Evolutionary conservation across 345 rosid genomes (phyloP), one percentile per base, ranked within the genome.

Genomic region (Euphorbia lathyris): DNA sequence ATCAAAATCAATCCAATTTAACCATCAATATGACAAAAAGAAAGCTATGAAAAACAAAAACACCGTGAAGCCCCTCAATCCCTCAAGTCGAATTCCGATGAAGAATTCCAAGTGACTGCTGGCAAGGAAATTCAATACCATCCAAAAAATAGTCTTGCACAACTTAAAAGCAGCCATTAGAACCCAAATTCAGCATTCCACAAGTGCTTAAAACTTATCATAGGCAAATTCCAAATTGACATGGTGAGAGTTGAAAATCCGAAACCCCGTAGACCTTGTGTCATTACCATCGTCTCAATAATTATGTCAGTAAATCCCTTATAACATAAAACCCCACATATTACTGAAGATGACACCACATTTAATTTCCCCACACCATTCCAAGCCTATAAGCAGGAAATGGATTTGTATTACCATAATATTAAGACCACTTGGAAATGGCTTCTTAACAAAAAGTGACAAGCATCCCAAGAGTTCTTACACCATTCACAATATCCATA

Each of bases 381-480:
- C 57, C 72, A 50, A 58, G 60, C 74, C 75, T 63, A 65, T 29
- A 70, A 63, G 53, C 72, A 52, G 26, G 51, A 7, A 60, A 25
- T 10, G 63, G 70, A 68, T 66, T 43, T 38, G 22, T 34, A 66
- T 53, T 30, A 25, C 71, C 61, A 52, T 23, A 50, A 58, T 9
- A 42, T 48, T 29, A 65, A 19, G 29, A 40, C 51, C 56, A 60
- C 59, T 42, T 55, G 51, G 17, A 45, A 67, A 42, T 58, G 70
- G 56, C 75, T 72, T 78, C 63, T 26, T 61, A 76, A 66, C 67
- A 26, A 63, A 67, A 58, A 66, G 67, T 81, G 60, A 72, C 66
- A 74, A 53, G 68, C 65, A 71, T 40, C 38, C 55, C 38, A 51
- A 36, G 13, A 38, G n/a, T 16, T 74, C 25, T 29, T 55, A 74